Evolutionary conservation across 495 filamentous ascomycete species (phyloP), one percentile per base, ranked within the genome.

Genomic region (Tuber brumale): DNA sequence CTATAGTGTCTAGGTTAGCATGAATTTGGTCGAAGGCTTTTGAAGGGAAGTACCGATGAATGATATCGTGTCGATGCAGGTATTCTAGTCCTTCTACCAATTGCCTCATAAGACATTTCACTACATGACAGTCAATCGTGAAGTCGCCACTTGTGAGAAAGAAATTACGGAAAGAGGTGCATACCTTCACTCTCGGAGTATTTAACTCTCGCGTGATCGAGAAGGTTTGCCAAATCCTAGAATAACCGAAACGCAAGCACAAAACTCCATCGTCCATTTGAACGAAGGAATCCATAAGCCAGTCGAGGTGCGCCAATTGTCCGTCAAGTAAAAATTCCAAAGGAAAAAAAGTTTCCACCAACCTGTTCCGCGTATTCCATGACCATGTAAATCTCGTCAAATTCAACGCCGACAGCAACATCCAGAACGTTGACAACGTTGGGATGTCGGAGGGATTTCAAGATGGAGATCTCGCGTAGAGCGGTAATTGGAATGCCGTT

Each of bases 291-390:
- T 75, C 72, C 75, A 85, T 86, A 84, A 86, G 85, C 85, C 85
- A 86, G 85, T 81, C 79, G 76, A 85, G 84, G 79, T 86, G 84
- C 80, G 85, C 81, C 81, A 76, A 84, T 75, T 72, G 51, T 61
- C 72, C 70, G 41, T 76, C 73, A 66, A 78, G 42, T 70, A 73
- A 76, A 43, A 44, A 46, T 71, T 75, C 75, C 72, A 73, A 76
- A 72, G 72, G 66, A 73, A 71, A 72, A 80, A 79, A 70, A 42
- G 27, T 35, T 66, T 79, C 78, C 78, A 86, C 86, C 81, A 84
- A 86, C 85, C 86, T 87, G 85, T 81, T 87, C 86, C 73, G 84
- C 85, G 72, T 87, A 87, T 75, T 87, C 86, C 86, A 86, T 86
- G 70, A 87, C 85, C 86, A 87, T 86, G 76, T 85, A 86, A 70